Evolutionary conservation across 441 rosid species (phyloP).

Genomic region (Aquilaria agallochum): DNA sequence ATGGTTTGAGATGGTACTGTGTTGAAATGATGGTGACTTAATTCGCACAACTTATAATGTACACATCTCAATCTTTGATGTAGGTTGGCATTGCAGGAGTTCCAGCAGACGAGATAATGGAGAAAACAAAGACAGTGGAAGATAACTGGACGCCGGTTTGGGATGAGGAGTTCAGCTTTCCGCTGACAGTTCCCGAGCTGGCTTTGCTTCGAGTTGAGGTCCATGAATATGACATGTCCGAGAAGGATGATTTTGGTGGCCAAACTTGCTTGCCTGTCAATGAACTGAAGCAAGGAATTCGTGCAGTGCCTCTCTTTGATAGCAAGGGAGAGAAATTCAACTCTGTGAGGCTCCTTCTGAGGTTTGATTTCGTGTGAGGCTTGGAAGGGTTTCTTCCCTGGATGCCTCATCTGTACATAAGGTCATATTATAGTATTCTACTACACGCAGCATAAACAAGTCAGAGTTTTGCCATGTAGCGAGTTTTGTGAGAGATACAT

Average conservation of each 20-base stretch:
- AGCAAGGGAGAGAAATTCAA: constrained; percentile 30
- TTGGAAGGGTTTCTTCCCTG: not conserved
- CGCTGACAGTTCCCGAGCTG: constrained; percentile 42
- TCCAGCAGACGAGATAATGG: constrained; percentile 31
- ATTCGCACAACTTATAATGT: not conserved
- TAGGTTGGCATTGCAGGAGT: constrained; percentile 56
- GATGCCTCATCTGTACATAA: not conserved
- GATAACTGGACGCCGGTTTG: constrained; percentile 46
- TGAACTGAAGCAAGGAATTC: constrained; percentile 36
- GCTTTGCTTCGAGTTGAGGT: constrained; percentile 40
- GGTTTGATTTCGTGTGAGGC: constrained; percentile 34
- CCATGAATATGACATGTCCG: too few species aligned
- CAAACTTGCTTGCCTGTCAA: constrained; percentile 35
- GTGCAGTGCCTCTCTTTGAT: constrained; percentile 39
- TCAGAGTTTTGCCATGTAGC: too few species aligned
- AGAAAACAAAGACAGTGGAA: constrained; percentile 28
- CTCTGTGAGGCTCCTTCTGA: constrained; percentile 46
- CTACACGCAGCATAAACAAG: too few species aligned
- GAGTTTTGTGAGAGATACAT: too few species aligned
- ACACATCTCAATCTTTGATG: not conserved
- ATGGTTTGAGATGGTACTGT: not conserved
- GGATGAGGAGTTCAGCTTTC: constrained; percentile 42
- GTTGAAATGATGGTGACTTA: not conserved
- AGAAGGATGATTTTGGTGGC: too few species aligned
- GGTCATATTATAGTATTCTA: too few species aligned